These are phyloP conservation scores for Hygrophoropsis aurantiaca DNA, from an alignment of 768 basidiomycete species.

Conservation along the genomic window DNA sequence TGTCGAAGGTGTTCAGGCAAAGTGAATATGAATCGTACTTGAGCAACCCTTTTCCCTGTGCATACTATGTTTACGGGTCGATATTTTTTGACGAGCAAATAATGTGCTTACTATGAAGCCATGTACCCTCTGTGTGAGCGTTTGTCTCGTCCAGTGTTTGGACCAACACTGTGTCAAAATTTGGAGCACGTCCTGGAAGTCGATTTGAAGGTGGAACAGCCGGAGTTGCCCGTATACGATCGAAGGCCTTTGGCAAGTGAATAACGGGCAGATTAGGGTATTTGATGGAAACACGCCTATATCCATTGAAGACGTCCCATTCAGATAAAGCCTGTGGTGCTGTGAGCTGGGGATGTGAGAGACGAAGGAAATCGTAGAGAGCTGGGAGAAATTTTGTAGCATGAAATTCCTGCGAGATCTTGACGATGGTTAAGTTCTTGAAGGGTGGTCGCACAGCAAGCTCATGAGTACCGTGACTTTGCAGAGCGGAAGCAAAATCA, in stretches of 20 bases:
- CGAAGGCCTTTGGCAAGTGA: too few species aligned
- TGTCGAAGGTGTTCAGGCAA: conserved; percentile 1
- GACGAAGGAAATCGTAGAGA: neutral
- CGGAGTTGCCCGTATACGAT: neutral
- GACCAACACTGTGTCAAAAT: conserved; percentile 1
- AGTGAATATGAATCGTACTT: conserved; percentile 11
- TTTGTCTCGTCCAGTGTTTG: neutral
- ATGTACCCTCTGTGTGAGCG: neutral
- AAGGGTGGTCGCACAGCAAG: conserved; percentile 2
- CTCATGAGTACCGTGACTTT: neutral
- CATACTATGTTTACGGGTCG: neutral
- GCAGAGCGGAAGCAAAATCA: too few species aligned
- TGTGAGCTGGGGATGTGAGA: neutral
- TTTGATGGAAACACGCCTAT: neutral
- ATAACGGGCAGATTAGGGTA: neutral
- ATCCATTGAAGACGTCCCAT: neutral
- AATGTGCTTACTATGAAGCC: neutral
- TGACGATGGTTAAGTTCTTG: neutral
- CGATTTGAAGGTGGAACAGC: neutral
- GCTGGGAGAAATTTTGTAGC: conserved; percentile 6
- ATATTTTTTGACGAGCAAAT: neutral
- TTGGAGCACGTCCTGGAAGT: neutral
- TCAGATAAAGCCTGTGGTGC: neutral
- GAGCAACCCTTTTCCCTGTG: conserved; percentile 10
- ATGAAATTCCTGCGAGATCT: neutral